Conservation (phyloP, 352 stramenopile genomes). For the Globisporangium spinosum region DNA sequence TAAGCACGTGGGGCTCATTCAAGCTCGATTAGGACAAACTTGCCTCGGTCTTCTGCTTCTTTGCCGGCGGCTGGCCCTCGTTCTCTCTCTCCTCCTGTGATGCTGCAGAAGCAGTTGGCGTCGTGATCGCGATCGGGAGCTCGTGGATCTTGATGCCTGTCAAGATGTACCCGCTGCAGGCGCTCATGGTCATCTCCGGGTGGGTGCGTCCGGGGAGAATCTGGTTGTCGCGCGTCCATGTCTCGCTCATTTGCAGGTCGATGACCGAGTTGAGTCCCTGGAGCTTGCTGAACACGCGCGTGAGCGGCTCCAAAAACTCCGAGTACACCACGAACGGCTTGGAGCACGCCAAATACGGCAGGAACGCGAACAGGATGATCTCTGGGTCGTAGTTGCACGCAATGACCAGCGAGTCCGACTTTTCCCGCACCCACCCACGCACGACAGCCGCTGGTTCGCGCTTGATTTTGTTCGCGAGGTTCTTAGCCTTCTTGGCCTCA, state of each 20-base stretch:
- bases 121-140: not conserved
- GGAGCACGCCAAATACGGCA: conserved; percentile 88
- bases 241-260: conserved; percentile 93
- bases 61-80: not conserved
- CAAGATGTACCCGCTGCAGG: conserved; percentile 93
- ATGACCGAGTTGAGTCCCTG: conserved; percentile 90
- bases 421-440: conserved; percentile 60
- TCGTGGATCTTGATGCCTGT: conserved; percentile 90
- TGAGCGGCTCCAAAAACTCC: conserved; percentile 92
- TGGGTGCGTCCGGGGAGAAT: conserved; percentile 91
- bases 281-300: conserved; percentile 85
- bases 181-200: conserved; percentile 96
- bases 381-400: conserved; percentile 89
- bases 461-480: conserved; percentile 72
- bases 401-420: conserved; percentile 88
- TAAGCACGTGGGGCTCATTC: not conserved
- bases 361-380: conserved; percentile 75
- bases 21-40: conserved; percentile 10
- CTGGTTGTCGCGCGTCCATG: conserved; percentile 95
- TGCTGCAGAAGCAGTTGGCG: not conserved
- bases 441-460: conserved; percentile 65
- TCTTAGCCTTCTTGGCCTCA: conserved; percentile 73
- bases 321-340: conserved; percentile 96
- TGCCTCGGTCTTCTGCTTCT: conserved; percentile 20
- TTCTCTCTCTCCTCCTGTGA: not conserved